phyloP scores from a whole-genome alignment of 805 yeast genomes.

The Wickerhamiella sergipiensis region DNA sequence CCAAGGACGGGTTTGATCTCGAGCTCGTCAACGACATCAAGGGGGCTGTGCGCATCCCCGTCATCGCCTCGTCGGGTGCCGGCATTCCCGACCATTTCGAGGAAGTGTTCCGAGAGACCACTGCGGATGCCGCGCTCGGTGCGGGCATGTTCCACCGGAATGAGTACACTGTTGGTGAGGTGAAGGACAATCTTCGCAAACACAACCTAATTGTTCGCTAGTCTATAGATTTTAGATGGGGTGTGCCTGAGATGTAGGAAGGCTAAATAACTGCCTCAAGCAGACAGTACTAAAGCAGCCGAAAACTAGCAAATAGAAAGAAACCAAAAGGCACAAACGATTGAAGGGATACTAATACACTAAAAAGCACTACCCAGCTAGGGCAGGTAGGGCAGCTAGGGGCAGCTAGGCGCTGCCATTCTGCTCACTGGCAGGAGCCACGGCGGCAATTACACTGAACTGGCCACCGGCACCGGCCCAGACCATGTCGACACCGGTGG shows the following conservation, averaged over 20 bases:
- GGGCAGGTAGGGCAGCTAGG: too few relatives aligned
- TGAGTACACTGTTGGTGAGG: constrained; percentile 77
- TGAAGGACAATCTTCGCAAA: constrained; percentile 50
- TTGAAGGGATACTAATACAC: not conserved
- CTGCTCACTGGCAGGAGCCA: constrained; percentile 12
- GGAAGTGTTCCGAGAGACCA: constrained; percentile 70
- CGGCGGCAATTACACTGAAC: constrained; percentile 79
- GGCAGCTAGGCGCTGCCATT: not conserved
- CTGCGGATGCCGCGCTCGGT: constrained; percentile 92
- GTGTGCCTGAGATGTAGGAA: too few relatives aligned
- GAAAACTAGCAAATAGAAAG: too few relatives aligned
- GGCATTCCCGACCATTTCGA: constrained; percentile 85
- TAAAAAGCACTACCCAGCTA: too few relatives aligned
- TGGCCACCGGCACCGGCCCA: constrained; percentile 93
- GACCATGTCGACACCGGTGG: constrained; percentile 58
- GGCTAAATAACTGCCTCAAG: too few relatives aligned
- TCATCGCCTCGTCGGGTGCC: constrained; percentile 96
- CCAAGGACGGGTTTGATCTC: constrained; percentile 85
- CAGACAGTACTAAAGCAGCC: too few relatives aligned
- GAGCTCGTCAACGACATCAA: constrained; percentile 75
- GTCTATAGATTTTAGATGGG: too few relatives aligned
- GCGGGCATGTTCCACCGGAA: constrained; percentile 98
- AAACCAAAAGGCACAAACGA: not conserved
- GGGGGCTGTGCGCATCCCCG: constrained; percentile 68
- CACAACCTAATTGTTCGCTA: constrained; percentile 47